Evolutionary conservation across 148 eudicot species (phyloP), one percentile per base, ranked within the genome.

Genomic region (Spergularia bocconei): DNA sequence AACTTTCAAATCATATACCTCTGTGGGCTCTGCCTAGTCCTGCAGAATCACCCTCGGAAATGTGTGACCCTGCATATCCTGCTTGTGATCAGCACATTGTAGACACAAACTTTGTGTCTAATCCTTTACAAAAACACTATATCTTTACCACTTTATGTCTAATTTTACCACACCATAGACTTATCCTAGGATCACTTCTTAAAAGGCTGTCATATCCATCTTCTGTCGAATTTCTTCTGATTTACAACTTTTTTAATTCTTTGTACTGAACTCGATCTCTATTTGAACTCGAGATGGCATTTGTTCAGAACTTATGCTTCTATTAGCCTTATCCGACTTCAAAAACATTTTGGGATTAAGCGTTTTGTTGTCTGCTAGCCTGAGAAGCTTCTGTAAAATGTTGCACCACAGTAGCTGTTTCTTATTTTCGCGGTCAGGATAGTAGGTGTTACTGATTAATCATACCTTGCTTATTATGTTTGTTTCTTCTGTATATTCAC

Each of bases 121-220:
- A 53, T 69, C 39, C 47, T 19, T 17, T 54, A 53, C 0, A 53
- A 15, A 50, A 72, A 59, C 66, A 20, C 13, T 29, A 7, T 47
- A 67, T 59, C 73, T 63, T 58, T 65, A 66, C 72, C 69, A 48
- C 21, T 60, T 41, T 66, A 69, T 68, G 77, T 57, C 68, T 76
- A 15, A 71, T 51, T 55, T 51, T 17, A 66, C 59, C 33, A 33
- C 64, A 75, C 74, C 69, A 59, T 76, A 67, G 50, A 52, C 76
- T 50, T 52, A 33, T 61, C 57, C 36, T 19, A 36, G 14, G 36
- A 44, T n/a, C 53, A 29, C 50, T 52, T 71, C 44, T 17, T 38
- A 48, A 0, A 76, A 52, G 36, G 14, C 47, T 77, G 63, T 38
- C 33, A 64, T 66, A 53, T 71, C 36, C 36, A 19, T 65, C 69